These are phyloP conservation scores for Phragmites australis DNA, from an alignment of 176 grass and related monocot genomes.

Conservation along the genomic window DNA sequence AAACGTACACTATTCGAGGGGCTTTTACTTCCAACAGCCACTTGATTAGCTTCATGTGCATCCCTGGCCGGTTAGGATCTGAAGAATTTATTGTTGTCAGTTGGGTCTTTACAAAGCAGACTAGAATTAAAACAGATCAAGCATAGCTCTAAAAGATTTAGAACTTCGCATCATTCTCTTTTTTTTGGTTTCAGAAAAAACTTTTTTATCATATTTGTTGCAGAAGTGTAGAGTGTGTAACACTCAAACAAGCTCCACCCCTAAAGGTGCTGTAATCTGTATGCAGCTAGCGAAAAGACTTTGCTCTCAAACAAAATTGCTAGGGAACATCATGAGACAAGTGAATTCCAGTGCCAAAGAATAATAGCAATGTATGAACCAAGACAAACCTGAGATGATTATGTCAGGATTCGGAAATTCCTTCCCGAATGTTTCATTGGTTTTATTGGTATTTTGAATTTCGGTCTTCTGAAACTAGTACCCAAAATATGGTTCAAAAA, in stretches of 20 bases:
- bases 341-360: not conserved
- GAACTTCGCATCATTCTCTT: too few species aligned
- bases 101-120: not conserved
- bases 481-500: too few species aligned
- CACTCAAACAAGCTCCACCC: not conserved
- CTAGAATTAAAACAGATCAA: not conserved
- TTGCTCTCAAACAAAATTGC: not conserved
- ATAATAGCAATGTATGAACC: slow-evolving; percentile 5
- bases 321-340: not conserved
- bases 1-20: slow-evolving; percentile 77
- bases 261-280: slow-evolving; percentile 2
- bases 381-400: slow-evolving; percentile 81
- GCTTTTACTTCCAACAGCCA: slow-evolving; percentile 86
- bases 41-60: slow-evolving; percentile 98
- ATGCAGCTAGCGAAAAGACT: not conserved
- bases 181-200: too few species aligned
- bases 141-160: not conserved
- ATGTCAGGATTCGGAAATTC: slow-evolving; percentile 88
- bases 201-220: not conserved
- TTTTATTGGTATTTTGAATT: too few species aligned
- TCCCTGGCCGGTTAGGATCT: slow-evolving; percentile 94
- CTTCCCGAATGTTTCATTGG: slow-evolving; percentile 75
- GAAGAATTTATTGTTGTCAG: slow-evolving; percentile 45
- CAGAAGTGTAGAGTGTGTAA: slow-evolving; percentile 10
- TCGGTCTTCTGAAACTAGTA: too few species aligned